Conservation (phyloP, 306 rosid species). For the Fagus crenata region DNA sequence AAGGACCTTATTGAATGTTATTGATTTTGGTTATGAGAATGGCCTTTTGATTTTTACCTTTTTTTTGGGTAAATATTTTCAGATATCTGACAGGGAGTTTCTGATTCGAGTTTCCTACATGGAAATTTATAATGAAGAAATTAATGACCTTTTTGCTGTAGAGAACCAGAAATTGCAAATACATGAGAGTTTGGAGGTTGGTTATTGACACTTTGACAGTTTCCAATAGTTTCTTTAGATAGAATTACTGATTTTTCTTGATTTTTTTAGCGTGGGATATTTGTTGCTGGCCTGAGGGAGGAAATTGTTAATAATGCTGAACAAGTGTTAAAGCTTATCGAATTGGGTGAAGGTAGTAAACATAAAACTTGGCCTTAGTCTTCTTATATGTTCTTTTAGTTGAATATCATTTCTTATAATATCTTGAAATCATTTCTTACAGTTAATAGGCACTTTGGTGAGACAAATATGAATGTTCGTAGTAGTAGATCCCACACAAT, state of each 20-base stretch:
- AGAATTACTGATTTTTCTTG: conserved; percentile 26
- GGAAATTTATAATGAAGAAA: conserved; percentile 97
- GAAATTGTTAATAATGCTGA: conserved; percentile 81
- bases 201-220: conserved; percentile 17
- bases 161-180: conserved; percentile 91
- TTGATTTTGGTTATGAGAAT: conserved; percentile 9
- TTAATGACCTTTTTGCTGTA: conserved; percentile 77
- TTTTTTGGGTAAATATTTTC: conserved; percentile 9
- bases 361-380: conserved; percentile 6
- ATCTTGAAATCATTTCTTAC: conserved; percentile 28
- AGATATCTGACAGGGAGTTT: conserved; percentile 81
- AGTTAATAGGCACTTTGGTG: conserved; percentile 95
- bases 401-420: conserved; percentile 13
- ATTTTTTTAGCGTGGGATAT: conserved; percentile 74
- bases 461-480: conserved; percentile 89
- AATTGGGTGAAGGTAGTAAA: conserved; percentile 79
- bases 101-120: conserved; percentile 86
- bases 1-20: conserved; percentile 5
- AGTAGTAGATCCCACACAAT: conserved; percentile 98
- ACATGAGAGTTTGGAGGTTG: conserved; percentile 95
- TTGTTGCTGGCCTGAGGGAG: conserved; percentile 88
- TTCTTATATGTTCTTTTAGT: conserved; percentile 12
- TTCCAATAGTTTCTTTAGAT: conserved; percentile 1
- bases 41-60: conserved; percentile 19
- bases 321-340: conserved; percentile 73